Conservation (phyloP, 2,329 filamentous ascomycete species). For the Tolypocladium tundrense region DNA sequence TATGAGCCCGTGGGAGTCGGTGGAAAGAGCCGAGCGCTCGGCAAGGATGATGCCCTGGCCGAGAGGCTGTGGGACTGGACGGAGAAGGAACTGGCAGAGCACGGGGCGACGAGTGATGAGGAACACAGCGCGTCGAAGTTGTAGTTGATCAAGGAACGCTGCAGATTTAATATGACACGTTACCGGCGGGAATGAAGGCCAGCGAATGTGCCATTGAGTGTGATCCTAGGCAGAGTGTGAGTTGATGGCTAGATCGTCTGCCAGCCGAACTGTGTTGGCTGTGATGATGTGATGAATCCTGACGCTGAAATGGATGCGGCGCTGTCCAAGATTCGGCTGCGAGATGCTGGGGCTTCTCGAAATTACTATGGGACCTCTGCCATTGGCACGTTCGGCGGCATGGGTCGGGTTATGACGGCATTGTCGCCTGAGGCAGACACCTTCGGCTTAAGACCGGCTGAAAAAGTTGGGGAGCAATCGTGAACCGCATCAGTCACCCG, state of each 20-base stretch:
- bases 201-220: too few relatives aligned
- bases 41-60: slow-evolving; percentile 15
- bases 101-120: background rate
- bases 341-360: background rate
- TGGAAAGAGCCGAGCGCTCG: slow-evolving; percentile 10
- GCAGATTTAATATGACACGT: too few relatives aligned
- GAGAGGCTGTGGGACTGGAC: slow-evolving; percentile 26
- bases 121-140: too few relatives aligned
- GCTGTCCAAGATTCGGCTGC: too few relatives aligned
- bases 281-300: too few relatives aligned
- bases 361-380: background rate
- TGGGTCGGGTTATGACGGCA: slow-evolving; percentile 17
- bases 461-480: slow-evolving; percentile 10
- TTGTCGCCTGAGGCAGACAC: slow-evolving; percentile 16
- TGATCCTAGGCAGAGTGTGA: too few relatives aligned
- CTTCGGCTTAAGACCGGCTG: slow-evolving; percentile 16
- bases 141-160: too few relatives aligned
- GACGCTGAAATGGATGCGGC: too few relatives aligned
- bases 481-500: background rate
- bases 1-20: slow-evolving; percentile 21
- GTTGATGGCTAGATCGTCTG: too few relatives aligned
- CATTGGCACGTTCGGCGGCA: background rate
- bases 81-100: slow-evolving; percentile 16
- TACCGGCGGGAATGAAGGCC: too few relatives aligned
- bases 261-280: too few relatives aligned